Evolutionary conservation across 805 yeast genomes (phyloP), one percentile per base, ranked within the genome.

Genomic region (Starmerella geochares): DNA sequence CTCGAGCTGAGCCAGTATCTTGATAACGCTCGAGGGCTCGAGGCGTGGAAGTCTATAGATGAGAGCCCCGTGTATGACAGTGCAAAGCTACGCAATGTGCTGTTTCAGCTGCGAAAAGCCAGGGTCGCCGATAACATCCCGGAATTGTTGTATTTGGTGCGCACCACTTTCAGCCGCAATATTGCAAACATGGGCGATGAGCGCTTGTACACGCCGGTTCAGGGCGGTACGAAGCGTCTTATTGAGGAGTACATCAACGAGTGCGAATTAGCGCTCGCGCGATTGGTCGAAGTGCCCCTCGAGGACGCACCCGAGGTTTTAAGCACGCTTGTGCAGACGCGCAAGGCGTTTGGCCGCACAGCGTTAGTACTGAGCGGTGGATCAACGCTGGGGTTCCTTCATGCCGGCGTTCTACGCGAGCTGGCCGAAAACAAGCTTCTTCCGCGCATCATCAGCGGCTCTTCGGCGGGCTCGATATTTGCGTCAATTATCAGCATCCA

Each of bases 321-420:
- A 49, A 84, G 84, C 1, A 84, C 85, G 75, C 69, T 90, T 29
- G 77, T 83, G 35, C 95, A 90, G 62, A 85, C 96, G 0, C 73
- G 96, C 52, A 84, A 84, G 64, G 86, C 88, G 60, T 85, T 85
- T 46, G 99, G 99, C 0, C 73, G 96, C 49, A 88, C 97, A 0
- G 98, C 97, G 0, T 69, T 92, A 24, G 86, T 94, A n/a, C 73
- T 92, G 48, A 82, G 94, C 43, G 99, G 99, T 1, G 99, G 99
- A 1, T 87, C 95, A 2, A 84, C 95, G 4, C 84, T 90, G 68
- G 98, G 97, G 0, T 67, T 90, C 46, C 79, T 88, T 54, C 97
- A 90, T 57, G 83, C 87, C 51, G 99, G 99, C 1, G 96, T 92
- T 0, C 68, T 90, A 41, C 79, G 86, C 4, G 83, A 92, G 2